A percentile compares a stretch with the other conserved stretches of the same genome.
These are phyloP conservation scores for Arabidopsis suecica DNA, from an alignment of 345 rosid species.

Conservation along the genomic window DNA sequence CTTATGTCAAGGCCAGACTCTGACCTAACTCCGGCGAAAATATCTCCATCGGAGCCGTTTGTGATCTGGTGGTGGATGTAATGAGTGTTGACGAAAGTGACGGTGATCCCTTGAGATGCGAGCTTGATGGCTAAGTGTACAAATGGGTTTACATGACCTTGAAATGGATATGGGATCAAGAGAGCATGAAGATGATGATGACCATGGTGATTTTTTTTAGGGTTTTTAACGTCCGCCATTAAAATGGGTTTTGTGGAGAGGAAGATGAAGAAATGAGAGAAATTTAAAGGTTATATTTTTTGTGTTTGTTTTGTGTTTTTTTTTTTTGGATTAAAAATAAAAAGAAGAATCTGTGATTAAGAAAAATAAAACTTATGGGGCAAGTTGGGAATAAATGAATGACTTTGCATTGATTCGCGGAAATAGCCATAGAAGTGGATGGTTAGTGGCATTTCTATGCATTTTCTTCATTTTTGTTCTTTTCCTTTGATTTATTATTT, in stretches of 20 bases:
- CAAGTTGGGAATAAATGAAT: slow-evolving; percentile 49
- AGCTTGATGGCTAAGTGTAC: slow-evolving; percentile 75
- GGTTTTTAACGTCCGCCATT: slow-evolving; percentile 39
- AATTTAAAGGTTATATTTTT: slow-evolving; percentile 30
- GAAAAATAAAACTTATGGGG: slow-evolving; percentile 32
- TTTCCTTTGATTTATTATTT: neutral
- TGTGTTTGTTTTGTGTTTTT: neutral
- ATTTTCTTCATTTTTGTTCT: slow-evolving; percentile 10
- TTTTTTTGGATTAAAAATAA: neutral
- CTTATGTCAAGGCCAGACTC: slow-evolving; percentile 72
- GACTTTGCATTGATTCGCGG: slow-evolving; percentile 53
- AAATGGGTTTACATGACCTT: slow-evolving; percentile 76
- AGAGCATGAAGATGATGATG: slow-evolving; percentile 57
- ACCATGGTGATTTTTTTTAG: slow-evolving; percentile 47
- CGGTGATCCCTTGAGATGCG: slow-evolving; percentile 75
- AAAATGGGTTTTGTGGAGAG: slow-evolving; percentile 23
- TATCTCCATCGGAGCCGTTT: slow-evolving; percentile 46
- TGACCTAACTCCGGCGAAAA: slow-evolving; percentile 54
- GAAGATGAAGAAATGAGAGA: slow-evolving; percentile 31
- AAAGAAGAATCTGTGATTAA: slow-evolving; percentile 33
- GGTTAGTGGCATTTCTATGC: slow-evolving; percentile 44
- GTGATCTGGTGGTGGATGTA: slow-evolving; percentile 62
- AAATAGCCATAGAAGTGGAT: slow-evolving; percentile 47
- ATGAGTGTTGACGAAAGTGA: slow-evolving; percentile 73
- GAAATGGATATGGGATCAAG: slow-evolving; percentile 70